phyloP scores from a whole-genome alignment of 306 rosid species.

The Prinsepia uniflora region DNA sequence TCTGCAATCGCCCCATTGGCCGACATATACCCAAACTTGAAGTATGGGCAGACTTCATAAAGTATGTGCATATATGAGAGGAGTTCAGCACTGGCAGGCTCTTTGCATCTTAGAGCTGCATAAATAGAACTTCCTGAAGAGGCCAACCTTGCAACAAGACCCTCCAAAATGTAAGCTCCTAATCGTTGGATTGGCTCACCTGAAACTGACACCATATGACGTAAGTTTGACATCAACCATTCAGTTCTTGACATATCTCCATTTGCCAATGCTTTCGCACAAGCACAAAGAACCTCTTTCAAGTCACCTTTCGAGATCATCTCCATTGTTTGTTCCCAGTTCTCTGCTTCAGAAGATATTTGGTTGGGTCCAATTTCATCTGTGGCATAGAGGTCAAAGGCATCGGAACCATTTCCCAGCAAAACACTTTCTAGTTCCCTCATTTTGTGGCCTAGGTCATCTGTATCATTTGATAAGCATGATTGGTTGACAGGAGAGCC shows the following conservation, averaged over 20 bases:
- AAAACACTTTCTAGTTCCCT: conserved; percentile 74
- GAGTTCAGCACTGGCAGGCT: conserved; percentile 63
- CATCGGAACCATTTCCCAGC: conserved; percentile 68
- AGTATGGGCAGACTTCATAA: conserved; percentile 75
- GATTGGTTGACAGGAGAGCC: conserved; percentile 54
- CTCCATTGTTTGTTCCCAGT: conserved; percentile 53
- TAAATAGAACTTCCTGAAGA: conserved; percentile 81
- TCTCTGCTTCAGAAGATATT: conserved; percentile 38
- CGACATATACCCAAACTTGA: conserved; percentile 85
- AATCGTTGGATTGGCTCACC: conserved; percentile 77
- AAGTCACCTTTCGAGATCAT: conserved; percentile 60
- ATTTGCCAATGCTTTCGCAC: conserved; percentile 63
- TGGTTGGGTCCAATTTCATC: conserved; percentile 29
- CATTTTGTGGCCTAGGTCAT: conserved; percentile 72
- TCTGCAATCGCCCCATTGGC: conserved; percentile 96
- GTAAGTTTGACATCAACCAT: conserved; percentile 62
- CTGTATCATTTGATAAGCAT: conserved; percentile 43
- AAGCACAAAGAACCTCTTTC: conserved; percentile 64
- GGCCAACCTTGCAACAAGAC: conserved; percentile 75
- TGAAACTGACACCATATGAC: conserved; percentile 66
- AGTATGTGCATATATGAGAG: conserved; percentile 77
- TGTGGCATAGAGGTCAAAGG: conserved; percentile 28
- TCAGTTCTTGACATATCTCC: conserved; percentile 53
- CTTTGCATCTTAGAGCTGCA: conserved; percentile 73
- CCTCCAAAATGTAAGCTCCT: conserved; percentile 87